These are phyloP conservation scores for Oryza rufipogon DNA, from an alignment of 176 grass and related monocot species.

Conservation along the genomic window DNA sequence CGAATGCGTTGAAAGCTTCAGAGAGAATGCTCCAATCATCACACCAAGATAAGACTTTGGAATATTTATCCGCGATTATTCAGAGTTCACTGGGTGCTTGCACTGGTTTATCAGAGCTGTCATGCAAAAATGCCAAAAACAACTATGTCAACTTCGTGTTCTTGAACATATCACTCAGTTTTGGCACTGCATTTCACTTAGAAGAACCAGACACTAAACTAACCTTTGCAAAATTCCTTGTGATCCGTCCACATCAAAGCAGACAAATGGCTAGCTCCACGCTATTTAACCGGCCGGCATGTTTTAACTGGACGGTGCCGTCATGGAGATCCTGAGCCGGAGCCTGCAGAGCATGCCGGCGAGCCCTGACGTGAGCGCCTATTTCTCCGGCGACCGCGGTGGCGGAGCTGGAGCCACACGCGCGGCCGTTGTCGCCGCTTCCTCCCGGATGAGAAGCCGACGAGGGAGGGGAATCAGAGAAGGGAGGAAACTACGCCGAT, in stretches of 20 bases:
- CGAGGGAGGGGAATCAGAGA: too few species aligned
- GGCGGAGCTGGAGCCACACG: too few species aligned
- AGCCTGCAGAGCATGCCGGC: slow-evolving; percentile 45
- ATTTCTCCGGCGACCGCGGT: slow-evolving; percentile 39
- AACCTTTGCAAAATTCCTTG: not conserved
- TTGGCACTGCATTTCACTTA: not conserved
- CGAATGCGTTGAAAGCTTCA: slow-evolving; percentile 29
- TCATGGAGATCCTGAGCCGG: slow-evolving; percentile 55
- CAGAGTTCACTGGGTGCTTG: not conserved
- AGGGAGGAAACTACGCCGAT: too few species aligned
- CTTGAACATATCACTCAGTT: not conserved
- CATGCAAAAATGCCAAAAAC: not conserved
- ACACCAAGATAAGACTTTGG: not conserved
- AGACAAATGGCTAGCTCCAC: slow-evolving; percentile 19
- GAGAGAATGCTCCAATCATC: not conserved
- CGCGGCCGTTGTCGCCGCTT: too few species aligned
- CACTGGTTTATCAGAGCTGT: not conserved
- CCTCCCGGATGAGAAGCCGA: too few species aligned
- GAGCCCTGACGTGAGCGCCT: slow-evolving; percentile 48
- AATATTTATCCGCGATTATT: not conserved
- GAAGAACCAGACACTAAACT: not conserved
- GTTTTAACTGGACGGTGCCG: not conserved
- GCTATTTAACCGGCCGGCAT: slow-evolving; percentile 19
- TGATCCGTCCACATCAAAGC: slow-evolving; percentile 8
- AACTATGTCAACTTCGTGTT: not conserved